phyloP scores from a whole-genome alignment of 768 basidiomycete genomes.

The Russula vinacea region DNA sequence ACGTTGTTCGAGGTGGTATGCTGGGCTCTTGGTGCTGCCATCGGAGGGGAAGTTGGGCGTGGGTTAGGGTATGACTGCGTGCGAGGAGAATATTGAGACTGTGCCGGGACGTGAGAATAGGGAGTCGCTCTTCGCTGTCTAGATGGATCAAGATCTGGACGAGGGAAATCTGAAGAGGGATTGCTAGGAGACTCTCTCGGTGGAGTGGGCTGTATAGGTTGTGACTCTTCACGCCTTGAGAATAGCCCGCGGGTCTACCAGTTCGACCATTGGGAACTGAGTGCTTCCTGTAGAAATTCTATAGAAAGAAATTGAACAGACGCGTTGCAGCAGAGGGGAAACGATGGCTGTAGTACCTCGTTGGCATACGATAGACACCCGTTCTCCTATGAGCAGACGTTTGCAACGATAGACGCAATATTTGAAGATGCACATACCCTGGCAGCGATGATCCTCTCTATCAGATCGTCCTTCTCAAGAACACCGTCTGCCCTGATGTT shows the following conservation, averaged over 20 bases:
- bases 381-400: constrained; percentile 44
- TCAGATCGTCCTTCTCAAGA: constrained; percentile 76
- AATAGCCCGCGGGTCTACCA: constrained; percentile 43
- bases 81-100: constrained; percentile 29
- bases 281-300: constrained; percentile 60
- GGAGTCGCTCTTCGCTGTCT: constrained; percentile 33
- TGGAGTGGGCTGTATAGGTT: constrained; percentile 27
- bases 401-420: not conserved
- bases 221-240: constrained; percentile 40
- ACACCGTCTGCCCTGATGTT: constrained; percentile 59
- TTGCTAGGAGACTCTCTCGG: constrained; percentile 30
- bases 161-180: constrained; percentile 26
- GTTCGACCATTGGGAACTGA: constrained; percentile 51
- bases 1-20: not conserved
- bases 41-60: constrained; percentile 27
- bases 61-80: constrained; percentile 26
- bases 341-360: constrained; percentile 44
- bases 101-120: constrained; percentile 32
- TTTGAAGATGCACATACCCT: constrained; percentile 41
- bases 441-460: constrained; percentile 55
- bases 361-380: constrained; percentile 60
- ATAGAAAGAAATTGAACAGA: constrained; percentile 7
- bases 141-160: constrained; percentile 33
- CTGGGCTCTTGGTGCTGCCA: constrained; percentile 14
- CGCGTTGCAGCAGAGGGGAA: not conserved